Evolutionary conservation across 495 filamentous ascomycete genomes (phyloP).

Genomic region (Pyrenula massariospora): DNA sequence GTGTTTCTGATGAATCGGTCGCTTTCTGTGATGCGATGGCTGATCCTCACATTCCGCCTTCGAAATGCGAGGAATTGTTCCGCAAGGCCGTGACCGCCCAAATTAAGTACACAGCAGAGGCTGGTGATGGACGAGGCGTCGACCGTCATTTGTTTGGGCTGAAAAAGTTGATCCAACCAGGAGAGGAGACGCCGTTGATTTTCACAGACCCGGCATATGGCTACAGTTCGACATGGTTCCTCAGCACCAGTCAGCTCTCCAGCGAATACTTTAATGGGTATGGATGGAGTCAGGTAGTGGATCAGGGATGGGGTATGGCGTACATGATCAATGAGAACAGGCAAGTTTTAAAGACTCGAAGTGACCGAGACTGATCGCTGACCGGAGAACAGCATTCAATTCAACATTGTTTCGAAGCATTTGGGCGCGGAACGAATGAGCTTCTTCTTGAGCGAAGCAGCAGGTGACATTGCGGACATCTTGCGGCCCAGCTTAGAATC

Average conservation of each 20-base stretch:
- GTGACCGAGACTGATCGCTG: not conserved
- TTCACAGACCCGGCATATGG: constrained; percentile 77
- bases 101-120: constrained; percentile 79
- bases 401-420: constrained; percentile 95
- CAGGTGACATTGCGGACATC: constrained; percentile 78
- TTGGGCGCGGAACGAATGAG: constrained; percentile 87
- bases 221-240: constrained; percentile 82
- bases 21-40: constrained; percentile 84
- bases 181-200: constrained; percentile 69
- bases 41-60: constrained; percentile 45
- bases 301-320: constrained; percentile 91
- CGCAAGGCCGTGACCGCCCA: constrained; percentile 71
- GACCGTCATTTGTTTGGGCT: constrained; percentile 95
- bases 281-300: constrained; percentile 97
- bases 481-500: constrained; percentile 71
- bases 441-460: constrained; percentile 88
- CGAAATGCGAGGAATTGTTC: constrained; percentile 62
- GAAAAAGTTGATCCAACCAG: constrained; percentile 77
- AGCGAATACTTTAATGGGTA: constrained; percentile 98
- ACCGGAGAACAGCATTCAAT: constrained; percentile 60
- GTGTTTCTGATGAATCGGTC: constrained; percentile 82
- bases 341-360: constrained; percentile 14
- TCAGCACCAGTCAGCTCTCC: constrained; percentile 81
- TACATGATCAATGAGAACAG: constrained; percentile 99
- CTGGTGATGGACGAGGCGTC: constrained; percentile 83